A percentile compares a stretch with the other conserved stretches of the same genome.
Evolutionary conservation across 2,329 filamentous ascomycete genomes (phyloP).

Genomic region (Diplodia sapinea): DNA sequence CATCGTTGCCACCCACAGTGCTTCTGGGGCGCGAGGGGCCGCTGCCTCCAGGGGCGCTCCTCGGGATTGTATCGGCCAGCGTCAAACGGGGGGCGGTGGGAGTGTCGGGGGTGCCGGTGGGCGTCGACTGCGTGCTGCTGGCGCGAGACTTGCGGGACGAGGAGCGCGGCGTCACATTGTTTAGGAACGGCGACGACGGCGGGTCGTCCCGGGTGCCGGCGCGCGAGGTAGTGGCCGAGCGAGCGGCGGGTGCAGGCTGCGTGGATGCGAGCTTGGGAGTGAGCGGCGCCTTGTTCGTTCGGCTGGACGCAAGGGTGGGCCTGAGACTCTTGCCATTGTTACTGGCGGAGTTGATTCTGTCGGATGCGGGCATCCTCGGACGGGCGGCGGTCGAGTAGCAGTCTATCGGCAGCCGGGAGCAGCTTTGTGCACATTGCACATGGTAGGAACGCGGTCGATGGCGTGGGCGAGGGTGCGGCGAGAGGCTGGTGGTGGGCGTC

Average conservation of each 20-base stretch:
- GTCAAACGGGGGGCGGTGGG: constrained; percentile 33
- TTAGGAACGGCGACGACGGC: constrained; percentile 63
- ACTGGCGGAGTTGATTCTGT: constrained; percentile 50
- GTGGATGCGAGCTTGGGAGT: constrained; percentile 63
- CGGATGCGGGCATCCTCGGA: constrained; percentile 43
- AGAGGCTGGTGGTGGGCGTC: not conserved
- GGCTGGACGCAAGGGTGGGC: constrained; percentile 70
- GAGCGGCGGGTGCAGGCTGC: constrained; percentile 39
- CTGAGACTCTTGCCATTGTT: constrained; percentile 66
- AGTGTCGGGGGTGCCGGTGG: constrained; percentile 63
- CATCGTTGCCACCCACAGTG: constrained; percentile 39
- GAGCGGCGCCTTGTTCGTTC: constrained; percentile 60
- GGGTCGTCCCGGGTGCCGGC: constrained; percentile 53
- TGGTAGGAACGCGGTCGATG: constrained; percentile 11
- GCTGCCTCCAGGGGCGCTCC: constrained; percentile 24
- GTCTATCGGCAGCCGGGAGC: constrained; percentile 27
- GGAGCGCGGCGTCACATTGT: constrained; percentile 79
- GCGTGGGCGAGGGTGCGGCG: not conserved
- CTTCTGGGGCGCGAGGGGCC: constrained; percentile 45
- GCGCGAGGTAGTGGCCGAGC: constrained; percentile 34
- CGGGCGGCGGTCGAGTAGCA: constrained; percentile 22
- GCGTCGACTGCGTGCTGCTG: constrained; percentile 71
- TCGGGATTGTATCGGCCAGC: constrained; percentile 27
- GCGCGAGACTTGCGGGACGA: constrained; percentile 73
- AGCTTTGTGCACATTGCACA: constrained; percentile 31